Conservation (phyloP, 345 rosid genomes). For the Aquilaria malaccensis region DNA sequence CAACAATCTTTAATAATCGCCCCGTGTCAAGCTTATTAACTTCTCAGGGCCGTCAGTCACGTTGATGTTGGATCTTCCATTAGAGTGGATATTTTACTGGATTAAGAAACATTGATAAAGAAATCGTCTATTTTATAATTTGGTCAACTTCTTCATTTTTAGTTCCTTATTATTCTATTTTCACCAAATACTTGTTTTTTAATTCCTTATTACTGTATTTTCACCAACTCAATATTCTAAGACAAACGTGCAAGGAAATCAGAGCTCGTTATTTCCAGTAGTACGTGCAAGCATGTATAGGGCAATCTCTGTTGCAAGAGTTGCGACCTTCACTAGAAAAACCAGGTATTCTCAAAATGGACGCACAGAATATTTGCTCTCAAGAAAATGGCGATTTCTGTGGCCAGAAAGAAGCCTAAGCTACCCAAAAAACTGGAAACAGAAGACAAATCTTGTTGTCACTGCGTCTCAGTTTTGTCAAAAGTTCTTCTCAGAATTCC, state of each 20-base stretch:
- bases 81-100: too few species aligned
- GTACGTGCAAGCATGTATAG: conserved; percentile 49
- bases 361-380: conserved; percentile 1
- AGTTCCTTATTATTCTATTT: too few species aligned
- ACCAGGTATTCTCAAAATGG: conserved; percentile 11
- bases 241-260: conserved; percentile 36
- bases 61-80: too few species aligned
- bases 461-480: conserved; percentile 20
- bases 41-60: too few species aligned
- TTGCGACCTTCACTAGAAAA: conserved; percentile 25
- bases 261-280: conserved; percentile 1
- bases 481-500: conserved; percentile 45
- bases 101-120: too few species aligned
- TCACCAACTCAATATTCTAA: background rate
- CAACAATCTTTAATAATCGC: too few species aligned
- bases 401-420: conserved; percentile 45
- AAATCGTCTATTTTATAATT: too few species aligned
- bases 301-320: background rate
- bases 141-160: too few species aligned
- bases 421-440: conserved; percentile 24
- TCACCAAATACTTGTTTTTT: too few species aligned
- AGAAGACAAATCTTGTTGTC: conserved; percentile 8
- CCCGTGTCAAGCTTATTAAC: too few species aligned
- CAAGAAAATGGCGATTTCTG: conserved; percentile 41
- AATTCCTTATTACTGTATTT: too few species aligned